Percentiles rank a stretch among this genome's conserved stretches.
Evolutionary conservation across 192 early-diverging fungal species (phyloP).

Genomic region (Rhizoclosmatium sp.): DNA sequence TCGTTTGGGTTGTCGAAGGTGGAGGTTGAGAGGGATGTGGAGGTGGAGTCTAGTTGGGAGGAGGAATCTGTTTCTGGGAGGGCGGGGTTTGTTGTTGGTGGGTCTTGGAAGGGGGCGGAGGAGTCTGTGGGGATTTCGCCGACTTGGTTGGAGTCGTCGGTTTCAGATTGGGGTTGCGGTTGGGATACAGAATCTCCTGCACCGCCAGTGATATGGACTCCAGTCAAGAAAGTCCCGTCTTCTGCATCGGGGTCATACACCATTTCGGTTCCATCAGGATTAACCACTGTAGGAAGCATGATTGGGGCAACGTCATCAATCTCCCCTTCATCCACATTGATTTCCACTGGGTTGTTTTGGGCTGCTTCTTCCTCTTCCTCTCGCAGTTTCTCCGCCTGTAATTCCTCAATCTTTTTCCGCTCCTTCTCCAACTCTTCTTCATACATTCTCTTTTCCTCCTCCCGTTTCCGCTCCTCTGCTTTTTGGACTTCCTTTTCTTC

Average conservation of each 20-base stretch:
- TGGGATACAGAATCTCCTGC: neutral
- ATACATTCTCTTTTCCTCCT: conserved; percentile 16
- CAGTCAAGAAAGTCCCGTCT: conserved; percentile 62
- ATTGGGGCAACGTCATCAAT: neutral
- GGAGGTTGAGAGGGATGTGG: neutral
- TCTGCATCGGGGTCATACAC: conserved; percentile 48
- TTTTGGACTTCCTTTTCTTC: conserved; percentile 9
- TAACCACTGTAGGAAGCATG: neutral
- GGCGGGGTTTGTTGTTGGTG: neutral
- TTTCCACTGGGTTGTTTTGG: neutral
- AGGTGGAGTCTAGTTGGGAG: neutral
- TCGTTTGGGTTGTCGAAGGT: neutral
- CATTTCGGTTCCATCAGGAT: conserved; percentile 11
- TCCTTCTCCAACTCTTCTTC: conserved; percentile 28
- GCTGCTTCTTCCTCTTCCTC: neutral
- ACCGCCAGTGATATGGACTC: conserved; percentile 62
- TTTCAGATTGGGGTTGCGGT: conserved; percentile 11
- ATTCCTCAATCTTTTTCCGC: conserved; percentile 16
- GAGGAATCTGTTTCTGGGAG: neutral
- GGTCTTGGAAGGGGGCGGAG: neutral
- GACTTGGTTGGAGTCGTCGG: conserved; percentile 9
- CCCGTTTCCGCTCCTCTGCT: neutral
- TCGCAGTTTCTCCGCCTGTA: neutral
- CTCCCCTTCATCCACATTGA: neutral
- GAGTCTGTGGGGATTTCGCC: neutral